phyloP scores from a whole-genome alignment of 352 stramenopile species.

The Aphanomyces invadans region DNA sequence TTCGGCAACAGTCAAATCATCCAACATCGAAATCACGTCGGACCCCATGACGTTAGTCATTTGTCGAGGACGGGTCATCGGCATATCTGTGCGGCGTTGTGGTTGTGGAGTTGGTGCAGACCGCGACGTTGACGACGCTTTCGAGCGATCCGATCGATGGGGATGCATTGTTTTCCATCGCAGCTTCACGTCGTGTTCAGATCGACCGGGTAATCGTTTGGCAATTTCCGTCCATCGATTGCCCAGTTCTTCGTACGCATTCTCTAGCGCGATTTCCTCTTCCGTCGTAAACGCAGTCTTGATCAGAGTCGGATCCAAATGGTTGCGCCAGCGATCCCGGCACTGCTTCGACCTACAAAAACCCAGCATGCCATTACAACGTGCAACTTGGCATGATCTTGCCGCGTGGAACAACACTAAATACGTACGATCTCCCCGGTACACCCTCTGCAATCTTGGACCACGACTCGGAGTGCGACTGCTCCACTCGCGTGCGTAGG shows the following conservation, averaged over 20 bases:
- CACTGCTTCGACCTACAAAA: constrained; percentile 21
- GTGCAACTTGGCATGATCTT: neutral
- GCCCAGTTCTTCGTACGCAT: constrained; percentile 72
- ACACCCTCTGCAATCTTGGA: constrained; percentile 18
- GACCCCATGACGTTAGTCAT: constrained; percentile 17
- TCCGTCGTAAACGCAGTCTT: constrained; percentile 52
- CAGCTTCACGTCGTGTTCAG: constrained; percentile 73
- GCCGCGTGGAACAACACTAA: neutral
- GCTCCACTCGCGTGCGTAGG: constrained; percentile 10
- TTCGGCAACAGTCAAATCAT: neutral
- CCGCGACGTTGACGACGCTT: neutral
- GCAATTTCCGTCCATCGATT: constrained; percentile 86
- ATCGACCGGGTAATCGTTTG: constrained; percentile 63
- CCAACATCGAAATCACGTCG: constrained; percentile 16
- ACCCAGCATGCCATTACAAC: neutral
- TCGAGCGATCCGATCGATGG: constrained; percentile 30
- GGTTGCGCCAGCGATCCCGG: constrained; percentile 21
- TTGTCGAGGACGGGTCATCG: constrained; percentile 1
- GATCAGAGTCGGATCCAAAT: constrained; percentile 20
- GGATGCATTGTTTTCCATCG: constrained; percentile 77
- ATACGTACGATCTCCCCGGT: constrained; percentile 16
- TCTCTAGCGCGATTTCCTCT: constrained; percentile 62
- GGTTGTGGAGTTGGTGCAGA: neutral
- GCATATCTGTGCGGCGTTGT: neutral
- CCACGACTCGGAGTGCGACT: constrained; percentile 13